Conservation (phyloP, 768 basidiomycete species). For the Phaeolepiota aurea region DNA sequence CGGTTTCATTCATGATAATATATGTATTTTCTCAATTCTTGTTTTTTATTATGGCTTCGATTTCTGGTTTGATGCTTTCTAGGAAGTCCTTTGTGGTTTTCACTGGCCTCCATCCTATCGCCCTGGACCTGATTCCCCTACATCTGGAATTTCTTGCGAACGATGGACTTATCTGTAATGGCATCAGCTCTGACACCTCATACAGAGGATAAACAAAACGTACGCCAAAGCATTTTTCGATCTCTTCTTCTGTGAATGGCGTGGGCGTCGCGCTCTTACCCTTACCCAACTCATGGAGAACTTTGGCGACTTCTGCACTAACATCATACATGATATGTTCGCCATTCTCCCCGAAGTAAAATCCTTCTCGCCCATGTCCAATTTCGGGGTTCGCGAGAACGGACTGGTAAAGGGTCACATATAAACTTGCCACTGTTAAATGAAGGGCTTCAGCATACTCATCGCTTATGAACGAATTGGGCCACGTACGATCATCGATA, state of each 20-base stretch:
- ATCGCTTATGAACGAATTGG: background rate
- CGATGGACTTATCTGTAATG: conserved; percentile 20
- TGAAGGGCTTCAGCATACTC: background rate
- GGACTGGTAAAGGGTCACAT: conserved; percentile 8
- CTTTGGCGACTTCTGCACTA: conserved; percentile 8
- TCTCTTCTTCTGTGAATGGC: conserved; percentile 35
- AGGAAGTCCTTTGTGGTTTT: conserved; percentile 31
- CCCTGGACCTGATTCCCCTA: conserved; percentile 22
- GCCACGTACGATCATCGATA: background rate
- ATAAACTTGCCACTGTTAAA: conserved; percentile 10
- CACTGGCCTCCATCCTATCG: conserved; percentile 38
- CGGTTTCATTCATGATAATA: too few relatives aligned
- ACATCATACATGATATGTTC: conserved; percentile 13
- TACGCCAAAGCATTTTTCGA: conserved; percentile 28
- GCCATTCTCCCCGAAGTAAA: conserved; percentile 14
- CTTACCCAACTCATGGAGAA: conserved; percentile 28
- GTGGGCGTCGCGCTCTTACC: conserved; percentile 30
- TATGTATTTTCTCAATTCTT: too few relatives aligned
- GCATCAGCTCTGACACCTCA: background rate
- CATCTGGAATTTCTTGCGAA: conserved; percentile 32
- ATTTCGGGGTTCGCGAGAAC: conserved; percentile 8
- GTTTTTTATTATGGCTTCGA: conserved; percentile 13
- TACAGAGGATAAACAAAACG: conserved; percentile 4
- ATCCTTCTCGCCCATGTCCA: conserved; percentile 14
- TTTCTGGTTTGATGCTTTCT: conserved; percentile 30